Percentiles rank a stretch among this genome's conserved stretches.
Evolutionary conservation across 441 rosid species (phyloP).

Genomic region (Erodium texanum): DNA sequence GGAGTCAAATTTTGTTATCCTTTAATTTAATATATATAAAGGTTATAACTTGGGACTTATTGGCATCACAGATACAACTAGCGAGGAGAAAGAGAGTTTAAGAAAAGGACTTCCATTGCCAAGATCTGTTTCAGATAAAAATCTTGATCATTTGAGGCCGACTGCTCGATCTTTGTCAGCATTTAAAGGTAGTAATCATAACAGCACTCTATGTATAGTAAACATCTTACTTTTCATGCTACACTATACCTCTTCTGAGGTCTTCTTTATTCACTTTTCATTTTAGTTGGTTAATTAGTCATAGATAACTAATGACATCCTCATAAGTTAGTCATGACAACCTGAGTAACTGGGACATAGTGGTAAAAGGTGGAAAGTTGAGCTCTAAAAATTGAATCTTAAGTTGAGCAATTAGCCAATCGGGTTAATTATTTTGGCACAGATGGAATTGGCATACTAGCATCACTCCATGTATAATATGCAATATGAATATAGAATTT

Average conservation of each 20-base stretch:
- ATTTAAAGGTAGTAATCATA: slow-evolving; percentile 41
- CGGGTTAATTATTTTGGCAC: background rate
- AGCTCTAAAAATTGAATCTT: background rate
- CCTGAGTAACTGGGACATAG: background rate
- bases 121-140: slow-evolving; percentile 49
- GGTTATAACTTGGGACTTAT: slow-evolving; percentile 10
- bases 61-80: slow-evolving; percentile 28
- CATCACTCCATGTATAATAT: background rate
- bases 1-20: no score
- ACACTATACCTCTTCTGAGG: background rate
- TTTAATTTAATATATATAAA: no score
- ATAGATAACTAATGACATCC: background rate
- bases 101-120: slow-evolving; percentile 43
- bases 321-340: background rate
- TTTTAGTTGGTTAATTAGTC: background rate
- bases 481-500: background rate
- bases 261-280: background rate
- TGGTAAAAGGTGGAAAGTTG: background rate
- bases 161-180: slow-evolving; percentile 46
- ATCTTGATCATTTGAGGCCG: slow-evolving; percentile 64
- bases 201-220: background rate
- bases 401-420: background rate
- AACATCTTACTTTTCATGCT: background rate
- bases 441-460: background rate
- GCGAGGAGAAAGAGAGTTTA: slow-evolving; percentile 29